These are phyloP conservation scores for Leccinum longicurvipes DNA, from an alignment of 768 basidiomycete species.

Conservation along the genomic window DNA sequence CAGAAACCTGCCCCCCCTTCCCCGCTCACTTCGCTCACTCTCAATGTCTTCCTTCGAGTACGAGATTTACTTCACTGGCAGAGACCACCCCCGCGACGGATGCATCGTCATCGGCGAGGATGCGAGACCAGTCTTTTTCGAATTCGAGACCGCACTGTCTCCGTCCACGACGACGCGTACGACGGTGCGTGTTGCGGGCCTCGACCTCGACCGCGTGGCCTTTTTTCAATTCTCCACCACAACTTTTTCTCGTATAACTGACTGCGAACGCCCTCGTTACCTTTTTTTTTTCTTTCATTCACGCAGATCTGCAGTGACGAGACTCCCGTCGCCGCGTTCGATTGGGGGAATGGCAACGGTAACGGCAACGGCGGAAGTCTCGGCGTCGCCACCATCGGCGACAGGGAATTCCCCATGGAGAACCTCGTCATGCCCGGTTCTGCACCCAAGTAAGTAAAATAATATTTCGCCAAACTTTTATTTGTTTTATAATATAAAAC, in stretches of 20 bases:
- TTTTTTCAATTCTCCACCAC: background rate
- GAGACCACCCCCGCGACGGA: slow-evolving; percentile 60
- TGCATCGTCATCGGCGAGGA: slow-evolving; percentile 69
- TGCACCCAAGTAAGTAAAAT: slow-evolving; percentile 39
- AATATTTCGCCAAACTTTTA: background rate
- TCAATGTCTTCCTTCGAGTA: slow-evolving; percentile 40
- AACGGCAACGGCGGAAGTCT: slow-evolving; percentile 25
- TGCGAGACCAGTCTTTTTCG: slow-evolving; percentile 55
- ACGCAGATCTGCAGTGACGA: slow-evolving; percentile 39
- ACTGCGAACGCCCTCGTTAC: background rate
- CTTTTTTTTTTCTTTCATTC: too few relatives aligned
- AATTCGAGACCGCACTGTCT: slow-evolving; percentile 54
- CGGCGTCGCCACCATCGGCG: slow-evolving; percentile 49
- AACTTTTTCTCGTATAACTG: background rate
- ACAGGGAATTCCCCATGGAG: slow-evolving; percentile 56
- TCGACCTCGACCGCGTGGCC: background rate
- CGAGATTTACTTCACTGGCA: slow-evolving; percentile 66
- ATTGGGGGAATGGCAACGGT: slow-evolving; percentile 35
- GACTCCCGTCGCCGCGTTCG: slow-evolving; percentile 52
- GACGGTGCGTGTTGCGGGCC: slow-evolving; percentile 17
- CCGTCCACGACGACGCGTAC: slow-evolving; percentile 25
- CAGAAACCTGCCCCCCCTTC: slow-evolving; percentile 2
- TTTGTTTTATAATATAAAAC: background rate
- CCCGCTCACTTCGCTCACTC: background rate
- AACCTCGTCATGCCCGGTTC: slow-evolving; percentile 57